A percentile compares a stretch with the other conserved stretches of the same genome.
Conservation (phyloP, 805 yeast species). For the Metschnikowia arizonensis region DNA sequence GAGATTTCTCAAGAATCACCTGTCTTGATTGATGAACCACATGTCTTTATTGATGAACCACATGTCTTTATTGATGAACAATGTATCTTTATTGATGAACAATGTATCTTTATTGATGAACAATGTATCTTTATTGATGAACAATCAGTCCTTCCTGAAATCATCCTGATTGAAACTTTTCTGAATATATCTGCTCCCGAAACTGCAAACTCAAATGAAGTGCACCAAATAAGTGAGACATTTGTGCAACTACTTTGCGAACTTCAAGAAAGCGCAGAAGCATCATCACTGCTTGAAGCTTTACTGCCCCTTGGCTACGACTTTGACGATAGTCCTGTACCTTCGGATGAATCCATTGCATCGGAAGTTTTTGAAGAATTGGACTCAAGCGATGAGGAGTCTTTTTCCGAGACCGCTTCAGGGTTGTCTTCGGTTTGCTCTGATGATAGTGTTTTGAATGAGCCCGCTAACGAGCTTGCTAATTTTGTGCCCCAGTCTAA, state of each 20-base stretch:
- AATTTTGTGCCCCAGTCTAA: not conserved
- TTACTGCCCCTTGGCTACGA: not conserved
- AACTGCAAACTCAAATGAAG: no score
- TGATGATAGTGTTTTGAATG: not conserved
- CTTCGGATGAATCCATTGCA: conserved; percentile 3
- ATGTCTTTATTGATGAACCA: no score
- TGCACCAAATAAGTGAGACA: no score
- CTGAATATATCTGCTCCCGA: not conserved
- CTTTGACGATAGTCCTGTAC: not conserved
- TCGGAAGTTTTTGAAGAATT: not conserved
- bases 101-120: no score
- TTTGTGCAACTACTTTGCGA: no score
- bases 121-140: no score
- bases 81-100: no score
- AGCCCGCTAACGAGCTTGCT: not conserved
- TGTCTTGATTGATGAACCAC: no score
- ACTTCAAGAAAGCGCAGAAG: not conserved
- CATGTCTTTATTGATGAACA: no score
- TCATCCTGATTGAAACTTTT: not conserved
- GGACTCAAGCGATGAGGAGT: not conserved
- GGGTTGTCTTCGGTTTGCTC: not conserved
- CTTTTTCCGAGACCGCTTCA: not conserved
- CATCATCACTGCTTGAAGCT: not conserved
- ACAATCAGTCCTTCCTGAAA: no score
- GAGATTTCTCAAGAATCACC: no score